phyloP scores from a whole-genome alignment of 495 filamentous ascomycete species.

The Daldinia bambusicola region DNA sequence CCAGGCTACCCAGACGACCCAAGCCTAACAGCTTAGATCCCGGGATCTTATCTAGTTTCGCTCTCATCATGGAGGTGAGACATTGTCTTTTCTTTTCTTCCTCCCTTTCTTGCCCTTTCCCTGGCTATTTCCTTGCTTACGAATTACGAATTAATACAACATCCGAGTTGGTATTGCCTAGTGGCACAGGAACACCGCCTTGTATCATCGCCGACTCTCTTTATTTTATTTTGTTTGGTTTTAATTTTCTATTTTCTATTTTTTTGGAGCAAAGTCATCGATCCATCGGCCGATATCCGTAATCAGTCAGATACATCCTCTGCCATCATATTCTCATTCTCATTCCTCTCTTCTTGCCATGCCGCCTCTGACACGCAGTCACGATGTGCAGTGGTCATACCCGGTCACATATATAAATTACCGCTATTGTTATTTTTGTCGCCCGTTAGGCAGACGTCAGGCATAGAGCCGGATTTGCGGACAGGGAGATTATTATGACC shows the following conservation, averaged over 20 bases:
- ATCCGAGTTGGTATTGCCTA: constrained; percentile 34
- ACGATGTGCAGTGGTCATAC: constrained; percentile 27
- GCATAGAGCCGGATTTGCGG: constrained; percentile 19
- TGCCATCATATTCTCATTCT: background rate
- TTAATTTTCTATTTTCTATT: background rate
- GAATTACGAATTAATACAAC: constrained; percentile 29
- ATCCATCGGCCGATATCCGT: constrained; percentile 27
- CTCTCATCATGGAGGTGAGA: constrained; percentile 42
- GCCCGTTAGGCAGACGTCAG: constrained; percentile 29
- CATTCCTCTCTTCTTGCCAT: constrained; percentile 11
- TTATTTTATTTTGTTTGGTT: background rate
- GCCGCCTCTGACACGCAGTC: constrained; percentile 34
- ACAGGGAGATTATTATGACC: constrained; percentile 39
- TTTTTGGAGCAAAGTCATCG: constrained; percentile 29
- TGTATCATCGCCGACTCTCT: constrained; percentile 39
- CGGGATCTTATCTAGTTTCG: constrained; percentile 28
- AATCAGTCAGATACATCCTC: constrained; percentile 11
- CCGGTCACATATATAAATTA: constrained; percentile 24
- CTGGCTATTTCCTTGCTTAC: constrained; percentile 34
- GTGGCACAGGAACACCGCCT: constrained; percentile 39
- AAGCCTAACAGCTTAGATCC: constrained; percentile 28
- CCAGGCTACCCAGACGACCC: background rate
- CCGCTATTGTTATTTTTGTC: constrained; percentile 36
- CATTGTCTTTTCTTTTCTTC: constrained; percentile 35
- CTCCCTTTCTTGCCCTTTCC: background rate